A percentile compares a stretch with the other conserved stretches of the same genome.
phyloP scores from a whole-genome alignment of 1,284 basidiomycete genomes.

The Mycosarcoma maydis region DNA sequence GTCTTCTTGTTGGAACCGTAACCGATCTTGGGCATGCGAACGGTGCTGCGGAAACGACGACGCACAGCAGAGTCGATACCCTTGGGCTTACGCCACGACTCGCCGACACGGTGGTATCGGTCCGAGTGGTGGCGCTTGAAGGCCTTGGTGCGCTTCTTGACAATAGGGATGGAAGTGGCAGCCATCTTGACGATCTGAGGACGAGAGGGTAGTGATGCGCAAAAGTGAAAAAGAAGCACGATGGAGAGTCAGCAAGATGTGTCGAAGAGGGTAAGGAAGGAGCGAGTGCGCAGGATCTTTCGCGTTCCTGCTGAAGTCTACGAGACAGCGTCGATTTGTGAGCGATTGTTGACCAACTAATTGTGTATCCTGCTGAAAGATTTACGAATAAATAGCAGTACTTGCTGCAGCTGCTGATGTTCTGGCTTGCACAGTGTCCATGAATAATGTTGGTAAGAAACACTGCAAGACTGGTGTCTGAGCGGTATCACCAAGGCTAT shows the following conservation, averaged over 20 bases:
- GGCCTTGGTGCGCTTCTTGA: slow-evolving; percentile 67
- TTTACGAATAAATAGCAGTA: no score
- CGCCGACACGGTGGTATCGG: slow-evolving; percentile 65
- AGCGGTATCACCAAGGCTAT: no score
- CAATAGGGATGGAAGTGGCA: slow-evolving; percentile 64
- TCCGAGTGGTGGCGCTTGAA: slow-evolving; percentile 67
- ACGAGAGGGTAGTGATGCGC: background rate
- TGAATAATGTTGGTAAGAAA: no score
- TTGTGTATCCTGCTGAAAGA: no score
- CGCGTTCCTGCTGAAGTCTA: no score
- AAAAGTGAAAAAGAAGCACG: background rate
- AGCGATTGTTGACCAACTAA: no score
- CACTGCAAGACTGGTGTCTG: no score
- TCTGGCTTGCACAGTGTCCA: no score
- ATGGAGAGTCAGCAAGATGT: slow-evolving; percentile 18
- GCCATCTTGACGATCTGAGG: slow-evolving; percentile 57
- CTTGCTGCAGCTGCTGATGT: no score
- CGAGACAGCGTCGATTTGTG: no score
- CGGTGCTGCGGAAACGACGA: slow-evolving; percentile 63
- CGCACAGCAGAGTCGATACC: slow-evolving; percentile 66
- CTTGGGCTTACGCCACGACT: slow-evolving; percentile 65
- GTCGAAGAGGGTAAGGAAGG: no score
- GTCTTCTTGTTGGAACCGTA: slow-evolving; percentile 68
- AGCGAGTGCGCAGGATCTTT: no score
- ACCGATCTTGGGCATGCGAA: slow-evolving; percentile 66